Conservation (phyloP, 1,139 yeast genomes). For the Nakaseomyces delphensis region DNA sequence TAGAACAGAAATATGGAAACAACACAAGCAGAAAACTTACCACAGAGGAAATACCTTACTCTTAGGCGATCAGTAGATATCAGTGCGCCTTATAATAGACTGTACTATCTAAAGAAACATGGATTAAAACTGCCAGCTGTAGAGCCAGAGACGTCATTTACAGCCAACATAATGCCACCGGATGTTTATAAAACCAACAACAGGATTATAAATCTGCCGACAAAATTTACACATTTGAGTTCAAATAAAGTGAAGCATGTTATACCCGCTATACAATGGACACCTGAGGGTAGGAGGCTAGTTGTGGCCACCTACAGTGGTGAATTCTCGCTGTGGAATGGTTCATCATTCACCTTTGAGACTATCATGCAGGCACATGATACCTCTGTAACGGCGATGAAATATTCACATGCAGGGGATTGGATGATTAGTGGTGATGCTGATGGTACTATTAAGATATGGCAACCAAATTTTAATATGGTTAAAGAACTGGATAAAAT, state of each 20-base stretch:
- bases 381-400: conserved; percentile 68
- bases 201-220: conserved; percentile 50
- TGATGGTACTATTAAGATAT: conserved; percentile 81
- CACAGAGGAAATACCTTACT: conserved; percentile 38
- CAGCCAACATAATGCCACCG: conserved; percentile 68
- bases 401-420: conserved; percentile 84
- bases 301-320: conserved; percentile 90
- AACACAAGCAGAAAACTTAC: conserved; percentile 3
- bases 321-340: conserved; percentile 96
- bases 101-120: conserved; percentile 52
- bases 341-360: conserved; percentile 89
- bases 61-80: conserved; percentile 83
- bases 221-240: conserved; percentile 83
- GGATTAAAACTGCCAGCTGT: conserved; percentile 51
- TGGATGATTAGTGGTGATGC: conserved; percentile 94
- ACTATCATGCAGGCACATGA: conserved; percentile 99
- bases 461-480: conserved; percentile 97
- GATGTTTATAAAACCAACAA: conserved; percentile 45
- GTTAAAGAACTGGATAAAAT: conserved; percentile 72
- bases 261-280: conserved; percentile 86
- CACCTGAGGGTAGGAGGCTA: conserved; percentile 90
- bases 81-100: conserved; percentile 73
- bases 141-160: conserved; percentile 70
- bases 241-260: conserved; percentile 89
- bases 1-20: conserved; percentile 3